Evolutionary conservation across 75 land plant species (phyloP), one percentile per base, ranked within the genome.

Genomic region (Picea sitchensis): DNA sequence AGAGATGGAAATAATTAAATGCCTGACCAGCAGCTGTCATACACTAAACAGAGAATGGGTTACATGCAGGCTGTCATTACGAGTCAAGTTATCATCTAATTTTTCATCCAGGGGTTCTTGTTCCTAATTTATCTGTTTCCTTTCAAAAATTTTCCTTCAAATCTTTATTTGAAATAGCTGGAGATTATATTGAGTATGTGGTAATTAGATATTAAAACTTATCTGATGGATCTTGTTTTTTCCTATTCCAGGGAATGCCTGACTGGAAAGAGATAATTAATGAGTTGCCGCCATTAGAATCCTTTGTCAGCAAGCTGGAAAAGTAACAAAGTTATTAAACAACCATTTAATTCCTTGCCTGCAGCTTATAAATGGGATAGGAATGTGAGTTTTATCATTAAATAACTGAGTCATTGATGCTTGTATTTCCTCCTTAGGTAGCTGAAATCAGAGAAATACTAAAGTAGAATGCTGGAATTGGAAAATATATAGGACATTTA

Each of bases 271-370:
- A 96, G 76, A 86, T 96, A 9, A 80, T 91, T 62, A 81, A 87
- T 59, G 97, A 94, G 79, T 69, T 96, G 36, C 94, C 99, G 58
- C 85, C 89, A 44, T 71, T 94, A 85, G 99, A 94, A 56, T 86
- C 93, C 23, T 76, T 96, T n/a, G 81, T 96, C 34, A 96, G 97
- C 92, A 96, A 94, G 81, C 79, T 96, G 38, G 99, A 96, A 83
- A 85, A 86, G 84, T 96, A 73, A 75, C 59, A 7, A 13, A 38
- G 79, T 18, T 61, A 20, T 77, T 18, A 0, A 32, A 36, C 47
- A 59, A 6, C 41, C 3, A 32, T 18, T 36, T 57, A 71, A 47
- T 47, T 47, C 8, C 9, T 47, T 47, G 9, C 44, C 44, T 7
- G 20, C 8, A 20, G 21, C 21, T 41, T 44, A 21, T 20, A 71